Evolutionary conservation across 2,329 filamentous ascomycete genomes (phyloP).

Genomic region (Capronia americana): DNA sequence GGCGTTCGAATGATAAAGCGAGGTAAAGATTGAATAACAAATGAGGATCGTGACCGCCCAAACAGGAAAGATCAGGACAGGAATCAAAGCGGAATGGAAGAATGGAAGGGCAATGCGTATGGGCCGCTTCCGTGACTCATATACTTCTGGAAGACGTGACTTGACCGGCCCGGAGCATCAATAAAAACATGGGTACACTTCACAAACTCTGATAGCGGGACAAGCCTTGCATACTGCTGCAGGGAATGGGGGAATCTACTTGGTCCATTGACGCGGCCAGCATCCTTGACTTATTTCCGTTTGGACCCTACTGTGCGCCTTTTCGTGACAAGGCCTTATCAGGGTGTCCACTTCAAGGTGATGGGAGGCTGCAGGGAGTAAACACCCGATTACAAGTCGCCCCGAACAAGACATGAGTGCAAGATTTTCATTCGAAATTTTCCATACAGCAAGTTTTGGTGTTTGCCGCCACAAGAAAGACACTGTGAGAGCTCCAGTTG

Average conservation of each 20-base stretch:
- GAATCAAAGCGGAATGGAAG: not conserved
- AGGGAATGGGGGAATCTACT: constrained; percentile 4
- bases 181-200: not conserved
- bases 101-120: not conserved
- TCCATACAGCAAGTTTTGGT: constrained; percentile 5
- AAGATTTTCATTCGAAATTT: constrained; percentile 21
- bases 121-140: constrained; percentile 30
- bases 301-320: constrained; percentile 19
- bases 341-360: constrained; percentile 4
- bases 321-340: constrained; percentile 26
- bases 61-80: constrained; percentile 2
- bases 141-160: constrained; percentile 13
- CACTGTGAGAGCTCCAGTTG: not conserved
- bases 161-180: not conserved
- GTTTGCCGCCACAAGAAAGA: constrained; percentile 17
- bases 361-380: constrained; percentile 12
- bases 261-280: not conserved
- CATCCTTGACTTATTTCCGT: not conserved
- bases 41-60: not conserved
- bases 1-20: not conserved
- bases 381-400: not conserved
- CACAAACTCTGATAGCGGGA: not conserved
- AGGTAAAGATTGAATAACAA: not conserved
- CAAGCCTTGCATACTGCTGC: constrained; percentile 3
- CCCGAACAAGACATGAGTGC: not conserved